Evolutionary conservation across 805 yeast genomes (phyloP), one percentile per base, ranked within the genome.

Genomic region (Tetrapisispora nanseiensis): DNA sequence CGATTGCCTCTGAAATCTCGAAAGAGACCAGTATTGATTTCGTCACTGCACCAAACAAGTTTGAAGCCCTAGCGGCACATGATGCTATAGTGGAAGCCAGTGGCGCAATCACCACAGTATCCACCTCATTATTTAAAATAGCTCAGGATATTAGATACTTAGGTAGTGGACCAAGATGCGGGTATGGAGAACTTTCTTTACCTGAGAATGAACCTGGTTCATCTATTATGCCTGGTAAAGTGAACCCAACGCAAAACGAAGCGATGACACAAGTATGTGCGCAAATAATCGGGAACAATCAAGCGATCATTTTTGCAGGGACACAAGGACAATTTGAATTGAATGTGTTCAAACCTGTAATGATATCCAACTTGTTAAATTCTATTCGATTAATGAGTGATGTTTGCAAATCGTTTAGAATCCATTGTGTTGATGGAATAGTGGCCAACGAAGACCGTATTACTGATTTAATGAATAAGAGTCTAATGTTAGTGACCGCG

Each of bases 201-300:
- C 98, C 98, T 50, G 97, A 90, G 72, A 92, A 92, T 68, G 98
- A 92, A 72, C 98, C 98, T 44, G 98, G 98, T 61, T 86, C 97
- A 46, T 87, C 97, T 23, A 92, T 92, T 68, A 92, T 92, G 98
- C 98, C 98, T 41, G 98, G 98, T 64, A 92, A 92, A 72, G 97
- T 92, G 50, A 92, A 92, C 76, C 98, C 98, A 52, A 92, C 98
- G 43, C 98, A 92, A 74, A 89, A 89, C 67, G 98, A 92, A 75
- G 98, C 98, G 41, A 71, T 92, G 65, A 92, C 97, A 50, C 94
- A 92, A 95, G 96, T 90, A 48, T 87, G 95, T 64, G 78, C 92
- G 50, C 98, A 92, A 74, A 97, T 92, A 23, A 86, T 92, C 63
- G 98, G 98, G 66, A 92, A 92, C 80, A 81, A 92, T 69, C 69